Evolutionary conservation across 2,329 filamentous ascomycete genomes (phyloP).

Genomic region (Cladorrhinum sp.): DNA sequence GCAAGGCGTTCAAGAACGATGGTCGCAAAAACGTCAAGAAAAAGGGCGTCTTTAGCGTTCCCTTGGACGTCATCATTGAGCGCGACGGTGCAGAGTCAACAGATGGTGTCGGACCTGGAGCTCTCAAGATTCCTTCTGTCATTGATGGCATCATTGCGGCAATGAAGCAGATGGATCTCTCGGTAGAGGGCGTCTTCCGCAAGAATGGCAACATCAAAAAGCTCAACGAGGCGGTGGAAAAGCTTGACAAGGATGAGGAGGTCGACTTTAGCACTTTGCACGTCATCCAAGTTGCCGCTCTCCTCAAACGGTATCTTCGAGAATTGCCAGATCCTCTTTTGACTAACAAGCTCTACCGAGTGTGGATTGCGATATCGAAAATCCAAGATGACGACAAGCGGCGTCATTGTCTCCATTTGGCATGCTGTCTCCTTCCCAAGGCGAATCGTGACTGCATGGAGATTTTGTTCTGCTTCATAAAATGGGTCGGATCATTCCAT

Average conservation of each 20-base stretch:
- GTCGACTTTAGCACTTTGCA: conserved; percentile 85
- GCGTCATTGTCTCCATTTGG: conserved; percentile 81
- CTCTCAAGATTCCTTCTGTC: conserved; percentile 85
- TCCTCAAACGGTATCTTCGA: conserved; percentile 91
- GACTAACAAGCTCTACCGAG: conserved; percentile 87
- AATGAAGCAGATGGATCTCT: conserved; percentile 99
- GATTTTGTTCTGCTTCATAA: conserved; percentile 91
- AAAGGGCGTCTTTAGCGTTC: conserved; percentile 90
- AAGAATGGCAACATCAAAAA: conserved; percentile 99
- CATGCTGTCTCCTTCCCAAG: conserved; percentile 90
- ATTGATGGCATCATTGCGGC: conserved; percentile 92
- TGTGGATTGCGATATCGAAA: conserved; percentile 89
- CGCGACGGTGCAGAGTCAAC: conserved; percentile 96
- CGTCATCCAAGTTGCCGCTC: conserved; percentile 87
- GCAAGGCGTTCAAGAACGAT: conserved; percentile 91
- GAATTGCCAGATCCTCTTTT: conserved; percentile 92
- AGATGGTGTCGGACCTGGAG: conserved; percentile 89
- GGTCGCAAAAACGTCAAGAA: conserved; percentile 76
- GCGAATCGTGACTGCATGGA: conserved; percentile 90
- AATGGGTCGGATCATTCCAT: conserved; percentile 96
- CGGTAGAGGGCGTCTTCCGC: conserved; percentile 95
- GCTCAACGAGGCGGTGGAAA: conserved; percentile 78
- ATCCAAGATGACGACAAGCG: conserved; percentile 78
- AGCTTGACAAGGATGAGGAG: conserved; percentile 79
- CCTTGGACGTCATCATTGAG: conserved; percentile 83